These are phyloP conservation scores for Kodamaea lidongshanica DNA, from an alignment of 805 yeast species.

Conservation along the genomic window DNA sequence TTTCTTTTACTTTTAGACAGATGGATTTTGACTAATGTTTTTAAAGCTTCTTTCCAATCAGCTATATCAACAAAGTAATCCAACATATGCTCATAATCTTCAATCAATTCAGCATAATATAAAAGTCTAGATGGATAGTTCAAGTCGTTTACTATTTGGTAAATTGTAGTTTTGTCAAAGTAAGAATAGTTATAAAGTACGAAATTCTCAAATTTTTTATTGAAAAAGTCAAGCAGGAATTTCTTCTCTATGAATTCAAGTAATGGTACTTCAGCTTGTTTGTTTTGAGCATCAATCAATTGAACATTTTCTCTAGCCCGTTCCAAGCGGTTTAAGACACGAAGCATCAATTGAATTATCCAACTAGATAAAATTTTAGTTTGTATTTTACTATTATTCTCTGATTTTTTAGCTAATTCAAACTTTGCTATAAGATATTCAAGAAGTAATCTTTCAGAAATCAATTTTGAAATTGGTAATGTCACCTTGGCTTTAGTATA, in stretches of 20 bases:
- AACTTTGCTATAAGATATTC: slow-evolving; percentile 32
- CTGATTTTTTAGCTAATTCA: slow-evolving; percentile 16
- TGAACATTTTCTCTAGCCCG: slow-evolving; percentile 14
- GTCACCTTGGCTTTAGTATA: slow-evolving; percentile 1
- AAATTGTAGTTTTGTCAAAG: slow-evolving; percentile 63
- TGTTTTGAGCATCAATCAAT: slow-evolving; percentile 1
- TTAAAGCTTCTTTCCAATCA: slow-evolving; percentile 69
- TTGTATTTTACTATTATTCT: slow-evolving; percentile 24
- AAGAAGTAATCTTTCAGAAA: slow-evolving; percentile 17
- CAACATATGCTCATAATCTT: slow-evolving; percentile 65
- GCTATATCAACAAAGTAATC: slow-evolving; percentile 62
- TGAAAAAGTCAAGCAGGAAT: slow-evolving; percentile 3
- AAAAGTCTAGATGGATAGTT: slow-evolving; percentile 60
- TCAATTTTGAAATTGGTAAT: slow-evolving; percentile 2
- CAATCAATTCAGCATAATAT: slow-evolving; percentile 57
- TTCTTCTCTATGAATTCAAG: neutral
- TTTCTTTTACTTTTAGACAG: slow-evolving; percentile 18
- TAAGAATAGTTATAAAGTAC: slow-evolving; percentile 39
- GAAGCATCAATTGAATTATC: slow-evolving; percentile 55
- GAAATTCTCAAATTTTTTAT: slow-evolving; percentile 39
- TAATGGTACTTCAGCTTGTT: neutral
- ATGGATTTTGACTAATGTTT: slow-evolving; percentile 45
- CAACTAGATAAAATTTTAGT: slow-evolving; percentile 53
- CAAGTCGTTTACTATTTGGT: slow-evolving; percentile 63
- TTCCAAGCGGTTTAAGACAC: slow-evolving; percentile 40